Conservation (phyloP, 352 stramenopile species). For the Pilasporangium apinafurcum region DNA sequence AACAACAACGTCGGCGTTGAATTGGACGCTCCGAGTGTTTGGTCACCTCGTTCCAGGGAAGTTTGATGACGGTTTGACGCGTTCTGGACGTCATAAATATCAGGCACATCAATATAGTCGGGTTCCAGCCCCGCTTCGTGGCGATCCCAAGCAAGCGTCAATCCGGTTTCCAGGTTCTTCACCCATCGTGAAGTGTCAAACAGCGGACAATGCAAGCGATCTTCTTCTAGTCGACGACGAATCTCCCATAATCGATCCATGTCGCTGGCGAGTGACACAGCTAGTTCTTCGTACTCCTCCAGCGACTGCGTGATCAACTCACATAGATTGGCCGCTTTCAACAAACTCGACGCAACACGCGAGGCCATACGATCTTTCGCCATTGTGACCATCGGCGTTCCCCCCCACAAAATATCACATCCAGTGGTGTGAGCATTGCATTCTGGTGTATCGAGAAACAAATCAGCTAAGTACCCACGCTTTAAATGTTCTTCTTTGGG, state of each 20-base stretch:
- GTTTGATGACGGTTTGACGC: not conserved
- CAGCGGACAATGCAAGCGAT: slow-evolving; percentile 52
- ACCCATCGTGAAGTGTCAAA: slow-evolving; percentile 83
- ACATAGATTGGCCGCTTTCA: slow-evolving; percentile 70
- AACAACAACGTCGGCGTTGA: too few species aligned
- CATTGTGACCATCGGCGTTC: slow-evolving; percentile 89
- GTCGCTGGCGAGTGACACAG: slow-evolving; percentile 85
- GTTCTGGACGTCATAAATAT: slow-evolving; percentile 48
- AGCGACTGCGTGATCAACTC: slow-evolving; percentile 74
- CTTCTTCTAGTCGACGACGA: slow-evolving; percentile 63
- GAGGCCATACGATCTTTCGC: slow-evolving; percentile 87
- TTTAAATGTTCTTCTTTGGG: slow-evolving; percentile 90
- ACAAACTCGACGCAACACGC: slow-evolving; percentile 83
- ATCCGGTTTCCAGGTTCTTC: slow-evolving; percentile 78
- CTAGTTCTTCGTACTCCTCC: slow-evolving; percentile 89
- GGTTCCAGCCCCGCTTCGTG: slow-evolving; percentile 57
- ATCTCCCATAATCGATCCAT: slow-evolving; percentile 77
- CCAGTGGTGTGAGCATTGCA: slow-evolving; percentile 91
- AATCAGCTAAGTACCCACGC: slow-evolving; percentile 81
- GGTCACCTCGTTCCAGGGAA: too few species aligned
- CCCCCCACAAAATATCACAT: slow-evolving; percentile 90
- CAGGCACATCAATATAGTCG: slow-evolving; percentile 77
- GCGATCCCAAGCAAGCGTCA: slow-evolving; percentile 64
- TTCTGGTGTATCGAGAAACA: slow-evolving; percentile 90
- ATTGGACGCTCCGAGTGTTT: too few species aligned